Evolutionary conservation across 2,329 filamentous ascomycete species (phyloP).

Genomic region (Hypoxylon sp.): DNA sequence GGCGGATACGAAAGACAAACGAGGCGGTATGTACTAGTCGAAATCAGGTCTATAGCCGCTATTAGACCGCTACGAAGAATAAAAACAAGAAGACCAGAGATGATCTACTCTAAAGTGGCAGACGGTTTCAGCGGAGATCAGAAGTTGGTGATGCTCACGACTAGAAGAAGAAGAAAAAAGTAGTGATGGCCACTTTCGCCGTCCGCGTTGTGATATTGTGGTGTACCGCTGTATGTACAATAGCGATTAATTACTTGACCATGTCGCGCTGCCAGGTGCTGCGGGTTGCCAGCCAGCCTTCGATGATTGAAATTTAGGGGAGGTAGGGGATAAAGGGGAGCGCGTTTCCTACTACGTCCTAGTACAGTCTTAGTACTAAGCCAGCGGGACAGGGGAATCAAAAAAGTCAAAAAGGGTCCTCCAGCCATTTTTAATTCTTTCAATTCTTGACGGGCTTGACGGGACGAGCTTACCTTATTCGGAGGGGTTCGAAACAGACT

Average conservation of each 20-base stretch:
- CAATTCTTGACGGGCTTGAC: constrained; percentile 23
- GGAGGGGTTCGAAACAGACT: constrained; percentile 27
- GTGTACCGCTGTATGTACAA: constrained; percentile 37
- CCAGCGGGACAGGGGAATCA: constrained; percentile 35
- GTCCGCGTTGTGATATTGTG: constrained; percentile 41
- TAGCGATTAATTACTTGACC: constrained; percentile 23
- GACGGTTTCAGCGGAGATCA: constrained; percentile 15
- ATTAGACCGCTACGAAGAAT: constrained; percentile 15
- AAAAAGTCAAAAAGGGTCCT: constrained; percentile 42
- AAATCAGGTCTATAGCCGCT: constrained; percentile 36
- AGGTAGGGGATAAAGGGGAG: constrained; percentile 52
- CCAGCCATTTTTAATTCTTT: constrained; percentile 45
- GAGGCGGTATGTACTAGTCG: constrained; percentile 41
- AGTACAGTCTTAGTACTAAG: constrained; percentile 44
- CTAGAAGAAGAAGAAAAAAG: constrained; percentile 26
- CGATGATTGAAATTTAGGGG: constrained; percentile 41
- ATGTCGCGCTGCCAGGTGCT: constrained; percentile 22
- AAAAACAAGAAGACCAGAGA: constrained; percentile 16
- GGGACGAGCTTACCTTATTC: constrained; percentile 34
- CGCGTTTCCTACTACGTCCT: constrained; percentile 47
- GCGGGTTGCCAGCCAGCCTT: constrained; percentile 29
- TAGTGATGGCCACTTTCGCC: constrained; percentile 34
- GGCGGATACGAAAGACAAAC: constrained; percentile 41
- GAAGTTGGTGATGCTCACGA: constrained; percentile 31
- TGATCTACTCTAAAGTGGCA: constrained; percentile 26